These are phyloP conservation scores for Coniella vitis DNA, from an alignment of 2,329 filamentous ascomycete genomes.

Conservation along the genomic window DNA sequence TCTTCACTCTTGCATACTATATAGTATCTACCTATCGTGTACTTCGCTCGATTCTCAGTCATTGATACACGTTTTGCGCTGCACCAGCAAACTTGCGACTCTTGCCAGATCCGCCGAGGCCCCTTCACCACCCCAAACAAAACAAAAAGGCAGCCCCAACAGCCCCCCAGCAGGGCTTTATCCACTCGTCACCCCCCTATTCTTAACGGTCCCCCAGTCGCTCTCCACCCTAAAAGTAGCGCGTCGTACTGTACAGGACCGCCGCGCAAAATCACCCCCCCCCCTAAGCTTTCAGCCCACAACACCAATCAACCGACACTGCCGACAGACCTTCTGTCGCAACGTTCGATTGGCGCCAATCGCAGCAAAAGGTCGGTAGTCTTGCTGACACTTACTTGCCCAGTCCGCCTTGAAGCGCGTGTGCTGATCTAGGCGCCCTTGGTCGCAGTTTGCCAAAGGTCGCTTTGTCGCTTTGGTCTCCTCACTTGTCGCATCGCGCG, in stretches of 20 bases:
- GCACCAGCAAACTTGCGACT: too few species aligned
- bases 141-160: constrained; percentile 2
- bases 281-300: constrained; percentile 3
- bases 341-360: not conserved
- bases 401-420: not conserved
- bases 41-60: too few species aligned
- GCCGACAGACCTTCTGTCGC: not conserved
- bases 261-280: constrained; percentile 11
- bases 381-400: not conserved
- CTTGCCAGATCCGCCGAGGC: not conserved
- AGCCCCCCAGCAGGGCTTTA: not conserved
- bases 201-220: constrained; percentile 3
- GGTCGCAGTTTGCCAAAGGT: constrained; percentile 1
- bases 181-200: constrained; percentile 4
- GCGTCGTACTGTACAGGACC: not conserved
- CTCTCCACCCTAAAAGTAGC: constrained; percentile 11
- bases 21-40: too few species aligned
- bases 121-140: too few species aligned
- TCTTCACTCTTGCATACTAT: too few species aligned
- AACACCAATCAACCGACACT: not conserved
- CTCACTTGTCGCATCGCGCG: constrained; percentile 2
- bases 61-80: too few species aligned
- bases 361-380: constrained; percentile 2
- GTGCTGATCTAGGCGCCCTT: constrained; percentile 8
- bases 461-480: too few species aligned